Evolutionary conservation across 768 basidiomycete species (phyloP).

Genomic region (Postia placenta): DNA sequence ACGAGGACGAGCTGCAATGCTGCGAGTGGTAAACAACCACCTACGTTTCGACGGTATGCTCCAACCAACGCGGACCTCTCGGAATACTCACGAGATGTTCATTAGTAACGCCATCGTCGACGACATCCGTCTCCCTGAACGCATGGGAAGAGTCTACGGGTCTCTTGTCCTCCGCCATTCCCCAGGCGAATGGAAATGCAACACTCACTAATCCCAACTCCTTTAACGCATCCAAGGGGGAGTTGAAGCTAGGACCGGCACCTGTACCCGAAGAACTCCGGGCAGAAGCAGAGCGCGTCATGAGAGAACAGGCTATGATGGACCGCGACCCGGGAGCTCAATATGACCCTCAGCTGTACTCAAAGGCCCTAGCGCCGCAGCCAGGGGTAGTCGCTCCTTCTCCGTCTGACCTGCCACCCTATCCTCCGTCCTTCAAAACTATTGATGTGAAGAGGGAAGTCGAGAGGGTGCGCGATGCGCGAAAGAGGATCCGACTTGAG

Average conservation of each 20-base stretch:
- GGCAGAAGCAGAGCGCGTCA: conserved; percentile 69
- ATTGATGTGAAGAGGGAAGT: conserved; percentile 90
- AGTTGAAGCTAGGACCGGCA: conserved; percentile 80
- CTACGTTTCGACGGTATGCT: conserved; percentile 79
- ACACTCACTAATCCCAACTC: conserved; percentile 55
- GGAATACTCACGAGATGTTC: conserved; percentile 9
- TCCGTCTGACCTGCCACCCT: conserved; percentile 75
- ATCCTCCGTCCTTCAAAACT: conserved; percentile 77
- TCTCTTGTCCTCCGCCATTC: conserved; percentile 70
- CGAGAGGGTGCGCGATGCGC: conserved; percentile 78
- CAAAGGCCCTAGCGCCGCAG: neutral
- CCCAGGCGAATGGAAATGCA: conserved; percentile 48
- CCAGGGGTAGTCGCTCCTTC: conserved; percentile 17
- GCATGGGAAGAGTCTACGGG: conserved; percentile 88
- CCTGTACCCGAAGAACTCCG: conserved; percentile 78
- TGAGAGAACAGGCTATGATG: conserved; percentile 77
- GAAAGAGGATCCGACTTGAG: conserved; percentile 89
- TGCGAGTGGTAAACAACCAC: conserved; percentile 93
- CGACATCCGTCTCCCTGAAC: conserved; percentile 53
- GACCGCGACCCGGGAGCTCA: conserved; percentile 64
- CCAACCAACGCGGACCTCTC: neutral
- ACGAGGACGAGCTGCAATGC: conserved; percentile 81
- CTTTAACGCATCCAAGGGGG: conserved; percentile 71
- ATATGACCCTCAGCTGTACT: conserved; percentile 43
- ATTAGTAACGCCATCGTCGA: conserved; percentile 65